Conservation (phyloP, 768 basidiomycete genomes). For the Russula olivacea region DNA sequence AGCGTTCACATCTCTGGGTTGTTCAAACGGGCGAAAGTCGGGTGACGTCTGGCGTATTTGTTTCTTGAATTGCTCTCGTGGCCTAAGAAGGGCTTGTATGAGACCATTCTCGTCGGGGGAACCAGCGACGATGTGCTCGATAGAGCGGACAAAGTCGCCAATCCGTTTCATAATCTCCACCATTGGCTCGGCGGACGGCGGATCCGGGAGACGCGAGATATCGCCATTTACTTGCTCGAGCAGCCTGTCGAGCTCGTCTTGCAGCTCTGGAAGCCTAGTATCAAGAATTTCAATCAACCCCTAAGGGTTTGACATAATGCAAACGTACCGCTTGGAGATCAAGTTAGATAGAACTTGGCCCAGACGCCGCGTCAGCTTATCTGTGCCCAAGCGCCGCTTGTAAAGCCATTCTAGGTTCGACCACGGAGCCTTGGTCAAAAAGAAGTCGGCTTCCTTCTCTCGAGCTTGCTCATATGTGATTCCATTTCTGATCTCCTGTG, state of each 20-base stretch:
- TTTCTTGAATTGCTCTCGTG: conserved; percentile 41
- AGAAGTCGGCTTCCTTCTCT: conserved; percentile 12
- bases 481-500: conserved; percentile 12
- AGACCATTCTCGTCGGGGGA: conserved; percentile 46
- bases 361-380: conserved; percentile 14
- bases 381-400: conserved; percentile 21
- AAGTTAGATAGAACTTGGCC: conserved; percentile 13
- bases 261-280: conserved; percentile 53
- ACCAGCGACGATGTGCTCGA: conserved; percentile 45
- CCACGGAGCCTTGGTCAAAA: conserved; percentile 15
- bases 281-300: not conserved
- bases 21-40: conserved; percentile 45
- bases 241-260: conserved; percentile 44
- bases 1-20: not conserved
- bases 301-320: not conserved
- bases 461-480: conserved; percentile 24
- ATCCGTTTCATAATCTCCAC: conserved; percentile 47
- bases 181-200: conserved; percentile 49
- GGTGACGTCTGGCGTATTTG: conserved; percentile 49
- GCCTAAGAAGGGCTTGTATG: conserved; percentile 46
- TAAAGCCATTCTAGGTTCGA: conserved; percentile 14
- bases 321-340: conserved; percentile 19
- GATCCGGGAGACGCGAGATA: conserved; percentile 37
- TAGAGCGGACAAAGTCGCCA: conserved; percentile 39
- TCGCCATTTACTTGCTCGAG: conserved; percentile 35